Evolutionary conservation across 768 basidiomycete species (phyloP).

Genomic region (Hypsizygus marmoreus): DNA sequence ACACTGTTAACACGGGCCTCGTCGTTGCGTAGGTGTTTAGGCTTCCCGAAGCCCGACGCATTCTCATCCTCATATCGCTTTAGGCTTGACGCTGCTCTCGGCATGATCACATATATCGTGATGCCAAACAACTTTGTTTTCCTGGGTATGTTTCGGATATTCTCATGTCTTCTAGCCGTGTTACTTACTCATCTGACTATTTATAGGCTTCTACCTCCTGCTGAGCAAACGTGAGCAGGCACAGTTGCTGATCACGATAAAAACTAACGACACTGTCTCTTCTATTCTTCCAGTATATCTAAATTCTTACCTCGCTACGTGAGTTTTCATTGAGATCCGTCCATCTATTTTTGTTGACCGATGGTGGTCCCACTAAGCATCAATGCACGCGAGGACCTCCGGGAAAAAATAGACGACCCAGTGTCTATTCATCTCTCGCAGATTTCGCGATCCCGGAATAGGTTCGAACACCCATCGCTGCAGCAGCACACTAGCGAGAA

Average conservation of each 20-base stretch:
- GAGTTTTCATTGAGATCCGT: constrained; percentile 6
- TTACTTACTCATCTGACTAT: background rate
- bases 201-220: constrained; percentile 47
- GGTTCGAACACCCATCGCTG: background rate
- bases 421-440: constrained; percentile 47
- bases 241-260: background rate
- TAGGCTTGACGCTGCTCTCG: constrained; percentile 48
- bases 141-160: constrained; percentile 35
- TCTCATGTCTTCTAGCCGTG: no score
- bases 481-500: constrained; percentile 8
- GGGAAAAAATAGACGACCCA: constrained; percentile 32
- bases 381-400: constrained; percentile 46
- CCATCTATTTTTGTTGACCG: background rate
- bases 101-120: constrained; percentile 45
- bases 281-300: constrained; percentile 45
- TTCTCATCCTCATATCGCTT: background rate
- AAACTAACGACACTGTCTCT: background rate
- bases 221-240: constrained; percentile 50
- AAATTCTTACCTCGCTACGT: constrained; percentile 57
- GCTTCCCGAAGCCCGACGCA: constrained; percentile 7
- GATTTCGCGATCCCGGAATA: constrained; percentile 22
- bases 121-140: constrained; percentile 62
- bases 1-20: constrained; percentile 57
- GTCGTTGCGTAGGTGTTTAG: constrained; percentile 38
- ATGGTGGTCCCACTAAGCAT: constrained; percentile 28